Base-by-base conservation (phyloP, 148 eudicot genomes). In the Drosera capensis region DNA sequence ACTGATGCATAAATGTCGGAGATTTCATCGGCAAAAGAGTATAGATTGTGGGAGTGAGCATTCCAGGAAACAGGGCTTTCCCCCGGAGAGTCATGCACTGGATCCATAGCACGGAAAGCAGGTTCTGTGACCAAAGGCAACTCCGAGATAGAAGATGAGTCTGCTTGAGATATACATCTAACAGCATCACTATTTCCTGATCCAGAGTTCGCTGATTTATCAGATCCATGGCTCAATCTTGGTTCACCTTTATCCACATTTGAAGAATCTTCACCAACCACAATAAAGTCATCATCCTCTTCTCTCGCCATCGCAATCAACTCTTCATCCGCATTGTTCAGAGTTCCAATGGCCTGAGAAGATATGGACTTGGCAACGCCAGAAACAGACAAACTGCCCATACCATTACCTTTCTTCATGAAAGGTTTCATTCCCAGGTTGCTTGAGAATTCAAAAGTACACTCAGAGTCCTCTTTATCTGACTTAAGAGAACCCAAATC, bases 31-130 rank as follows among this genome's bases (percentile, higher is more conserved):
- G 75, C 26, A 62, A 80, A 78, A 14, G 93, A 70, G 67, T 65
- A 85, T 17, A 82, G 71, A 47, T 78, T 72, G 26, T 73, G 79
- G 34, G 67, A 34, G 13, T 66, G 72, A 5, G 80, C 65, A 45
- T 75, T 80, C 97, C 97, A 90, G 19, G 84, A 80, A 17, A 77
- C 72, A 9, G 87, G 97, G 62, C 93, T 80, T 69, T 68, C 95
- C 22, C 67, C 74, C 0, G 76, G 75, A 19, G 77, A 80, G 51
- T 81, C 86, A 49, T 63, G 75, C 24, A 51, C 39, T 40, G 71
- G 50, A 13, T 60, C 80, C 56, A 46, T 49, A 23, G 71, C 52
- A 14, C 64, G 72, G 30, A 81, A 64, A 43, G 62, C 44, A 7
- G 71, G 57, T 54, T 64, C 62, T 54, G 64, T 46, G 36, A 62